Percentiles rank a stretch among this genome's conserved stretches.
These are phyloP conservation scores for Bipolaris zeicola DNA, from an alignment of 2,329 filamentous ascomycete genomes.

Conservation along the genomic window DNA sequence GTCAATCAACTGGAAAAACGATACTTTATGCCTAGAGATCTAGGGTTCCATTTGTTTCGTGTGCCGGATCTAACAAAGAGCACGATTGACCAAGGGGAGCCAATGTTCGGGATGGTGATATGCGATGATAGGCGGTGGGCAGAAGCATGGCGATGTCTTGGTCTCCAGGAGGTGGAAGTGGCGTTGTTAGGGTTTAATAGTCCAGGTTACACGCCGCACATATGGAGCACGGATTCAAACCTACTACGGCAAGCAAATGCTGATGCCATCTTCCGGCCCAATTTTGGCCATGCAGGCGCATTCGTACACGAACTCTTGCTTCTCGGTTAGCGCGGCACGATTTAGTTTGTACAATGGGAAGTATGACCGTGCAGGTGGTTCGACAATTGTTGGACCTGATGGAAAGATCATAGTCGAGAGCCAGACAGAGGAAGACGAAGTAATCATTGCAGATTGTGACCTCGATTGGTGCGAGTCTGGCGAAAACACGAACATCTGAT, in stretches of 20 bases:
- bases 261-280: conserved; percentile 58
- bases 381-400: conserved; percentile 50
- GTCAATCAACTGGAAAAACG: conserved; percentile 61
- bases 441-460: conserved; percentile 57
- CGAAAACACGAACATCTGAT: conserved; percentile 18
- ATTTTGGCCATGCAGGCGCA: conserved; percentile 58
- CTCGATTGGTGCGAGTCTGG: conserved; percentile 53
- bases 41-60: conserved; percentile 53
- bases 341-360: conserved; percentile 57
- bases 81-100: conserved; percentile 48
- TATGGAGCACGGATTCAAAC: conserved; percentile 24
- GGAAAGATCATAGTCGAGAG: conserved; percentile 57
- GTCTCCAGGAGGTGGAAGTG: conserved; percentile 54
- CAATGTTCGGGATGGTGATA: conserved; percentile 61
- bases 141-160: conserved; percentile 58
- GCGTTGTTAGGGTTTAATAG: conserved; percentile 54
- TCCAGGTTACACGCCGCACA: conserved; percentile 54
- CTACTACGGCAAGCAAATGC: conserved; percentile 50
- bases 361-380: conserved; percentile 41
- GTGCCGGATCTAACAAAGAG: conserved; percentile 27
- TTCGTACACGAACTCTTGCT: conserved; percentile 59
- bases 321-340: conserved; percentile 56
- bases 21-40: conserved; percentile 59
- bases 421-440: conserved; percentile 52
- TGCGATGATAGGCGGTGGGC: conserved; percentile 61